Base-by-base conservation (phyloP, 306 rosid genomes). In the Vigna trinervia region DNA sequence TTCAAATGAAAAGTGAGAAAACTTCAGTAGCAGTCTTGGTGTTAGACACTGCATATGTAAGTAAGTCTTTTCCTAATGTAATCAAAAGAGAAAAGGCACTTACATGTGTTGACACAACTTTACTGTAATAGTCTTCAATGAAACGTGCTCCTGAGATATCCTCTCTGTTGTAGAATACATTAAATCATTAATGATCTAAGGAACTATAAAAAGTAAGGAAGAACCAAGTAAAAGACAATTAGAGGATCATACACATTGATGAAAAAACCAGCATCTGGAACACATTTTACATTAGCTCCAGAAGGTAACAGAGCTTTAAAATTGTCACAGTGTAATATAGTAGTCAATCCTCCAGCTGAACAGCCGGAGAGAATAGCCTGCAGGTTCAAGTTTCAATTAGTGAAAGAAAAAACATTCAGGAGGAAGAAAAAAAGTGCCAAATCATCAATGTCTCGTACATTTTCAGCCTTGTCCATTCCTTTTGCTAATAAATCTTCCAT, bases 331-430 rank as follows among this genome's bases (percentile, higher is more conserved):
- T 93, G 86, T 82, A 93, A 80, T 80, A 93, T 90, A 38, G 97
- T 67, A 11, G 96, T 6, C 85, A 93, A 90, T 83, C 98, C 98
- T 54, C 98, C 97, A 46, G 97, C 97, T 1, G 98, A 93, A 77
- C 97, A 89, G 43, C 98, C 98, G 9, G 97, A 88, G 52, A 93
- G 92, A 75, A 93, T 85, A 71, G 96, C 98, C 97, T 93, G 84
- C 20, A 56, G 51, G 46, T 9, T 51, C 71, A 75, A 75, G 65
- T 48, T 71, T 51, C 9, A 47, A 72, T 14, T 11, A 61, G 52
- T 71, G 50, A 59, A 28, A 20, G 14, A 57, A 14, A 73, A 67
- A 9, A 19, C 38, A 73, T 56, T 54, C 26, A 38, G 9, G 23
- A 69, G 6, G 19, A 48, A 47, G 36, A 59, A 3, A 8, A 61